Base-by-base conservation (phyloP, 2,329 filamentous ascomycete species). In the Talaromyces sp. region DNA sequence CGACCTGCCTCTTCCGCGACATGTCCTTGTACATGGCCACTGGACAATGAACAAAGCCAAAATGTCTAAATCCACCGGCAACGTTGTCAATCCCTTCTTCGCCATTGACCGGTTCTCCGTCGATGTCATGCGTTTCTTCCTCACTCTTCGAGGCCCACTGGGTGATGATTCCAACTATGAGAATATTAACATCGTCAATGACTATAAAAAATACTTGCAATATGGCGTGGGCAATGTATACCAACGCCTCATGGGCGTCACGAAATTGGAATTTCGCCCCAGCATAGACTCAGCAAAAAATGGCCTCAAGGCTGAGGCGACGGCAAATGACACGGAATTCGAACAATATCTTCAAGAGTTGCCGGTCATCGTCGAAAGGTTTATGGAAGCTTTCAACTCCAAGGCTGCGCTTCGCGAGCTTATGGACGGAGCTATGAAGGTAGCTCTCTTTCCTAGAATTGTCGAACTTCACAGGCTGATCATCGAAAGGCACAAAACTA, bases 31-130 rank as follows among this genome's bases (percentile, higher is more conserved):
- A 59, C 95, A 99, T 73, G 92, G 89, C 1, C 95, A 99, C 75
- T 99, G 96, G 95, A 96, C 92, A 14, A 88, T 99, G 78, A 91
- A 90, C 62, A 86, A 86, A 60, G 86, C 88, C 69, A 99, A 99
- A 76, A 99, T 99, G 93, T 93, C 93, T 65, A 99, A 99, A 76
- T 96, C 91, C 1, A 86, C 89, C 1, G 95, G 95, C 66, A 97
- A 97, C 73, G 93, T 96, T 1, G 93, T 99, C 48, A 95, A 96
- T 71, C 95, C 95, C 0, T 92, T 96, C 72, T 92, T 92, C 68
- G 95, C 95, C 12, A 84, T 98, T 55, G 88, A 96, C 66, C 86
- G 93, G 6, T 99, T 92, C 77, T 92, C 92, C 2, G 81, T 92
- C 4, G 96, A 99, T 73, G 84, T 88, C 0, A 87, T 99, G 83